Conservation (phyloP, 371 early-diverging fungal genomes). For the Circinella umbellata region DNA sequence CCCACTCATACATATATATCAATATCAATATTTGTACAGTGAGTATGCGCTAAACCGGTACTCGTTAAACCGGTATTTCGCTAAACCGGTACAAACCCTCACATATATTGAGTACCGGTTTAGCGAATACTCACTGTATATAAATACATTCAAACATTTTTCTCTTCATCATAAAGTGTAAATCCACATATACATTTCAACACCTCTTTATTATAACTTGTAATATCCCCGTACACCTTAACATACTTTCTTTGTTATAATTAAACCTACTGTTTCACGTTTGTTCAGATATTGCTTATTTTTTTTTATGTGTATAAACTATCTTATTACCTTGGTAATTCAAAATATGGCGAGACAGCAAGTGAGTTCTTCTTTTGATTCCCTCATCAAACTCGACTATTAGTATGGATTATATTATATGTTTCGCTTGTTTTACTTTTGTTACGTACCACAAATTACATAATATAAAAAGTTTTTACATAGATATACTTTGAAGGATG, state of each 20-base stretch:
- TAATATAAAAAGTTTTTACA: slow-evolving; percentile 1
- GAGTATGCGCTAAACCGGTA: no score
- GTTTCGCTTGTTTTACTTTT: background rate
- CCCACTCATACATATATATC: background rate
- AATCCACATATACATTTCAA: no score
- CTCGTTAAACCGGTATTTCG: no score
- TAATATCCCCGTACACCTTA: slow-evolving; percentile 1
- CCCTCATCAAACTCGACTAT: slow-evolving; percentile 1
- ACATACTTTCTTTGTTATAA: background rate
- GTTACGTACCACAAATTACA: slow-evolving; percentile 2
- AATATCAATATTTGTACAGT: background rate
- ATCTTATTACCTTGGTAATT: slow-evolving; percentile 4
- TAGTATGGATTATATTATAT: slow-evolving; percentile 1
- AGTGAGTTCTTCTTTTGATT: slow-evolving; percentile 1
- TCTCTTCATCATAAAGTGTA: no score
- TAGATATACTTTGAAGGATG: background rate
- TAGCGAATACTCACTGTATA: no score
- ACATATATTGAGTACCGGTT: no score
- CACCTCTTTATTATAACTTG: no score
- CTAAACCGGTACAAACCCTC: no score
- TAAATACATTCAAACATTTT: no score
- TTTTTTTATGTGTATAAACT: background rate
- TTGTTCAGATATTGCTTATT: slow-evolving; percentile 2
- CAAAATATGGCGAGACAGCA: slow-evolving; percentile 1
- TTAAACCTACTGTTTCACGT: background rate